Base-by-base conservation (phyloP, 1,139 yeast genomes). In the Komagataea norvegica region DNA sequence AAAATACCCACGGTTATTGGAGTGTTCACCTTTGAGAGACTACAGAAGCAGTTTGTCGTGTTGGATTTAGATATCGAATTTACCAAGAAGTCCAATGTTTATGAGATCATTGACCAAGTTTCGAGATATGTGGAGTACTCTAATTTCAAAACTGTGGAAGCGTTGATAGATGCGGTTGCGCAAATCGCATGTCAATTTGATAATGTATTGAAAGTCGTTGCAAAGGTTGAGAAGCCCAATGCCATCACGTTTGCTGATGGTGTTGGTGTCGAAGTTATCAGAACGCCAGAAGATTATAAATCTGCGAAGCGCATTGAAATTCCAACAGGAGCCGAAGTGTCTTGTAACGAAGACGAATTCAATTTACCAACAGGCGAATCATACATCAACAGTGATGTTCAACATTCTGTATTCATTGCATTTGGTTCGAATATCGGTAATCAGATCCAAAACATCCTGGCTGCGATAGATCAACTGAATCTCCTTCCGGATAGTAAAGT, bases 141-240 rank as follows among this genome's bases (percentile, higher is more conserved):
- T 1, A 77, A 79, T 46, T 91, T 86, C 64, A 83, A 86, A 54
- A 91, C 98, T 0, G 95, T 91, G 3, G 98, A 91, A 56, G 96
- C 97, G 0, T 69, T 91, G 43, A 94, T 85, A 3, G 74, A 79
- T 43, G 73, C 78, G 10, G 80, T 87, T 18, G 81, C 88, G 6
- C 85, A 80, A 49, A 60, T 81, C 34, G 67, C 80, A 3, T 67
- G 74, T 36, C 71, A 70, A 42, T 45, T 55, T 25, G 59, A 61
- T 11, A 60, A 60, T 8, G 37, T 70, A 3, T 47, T 56, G 5
- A 62, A 65, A 25, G 72, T 77, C 6, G 62, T 63, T 5, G 89
- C 84, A 1, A 69, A 68, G 18, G 94, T 88, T 1, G 75, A 80
- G 29, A 91, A 91, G 58, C 89, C 96, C 3, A 83, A 87, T 54